phyloP scores from a whole-genome alignment of 371 early-diverging fungal species.

The Scutellospora calospora region DNA sequence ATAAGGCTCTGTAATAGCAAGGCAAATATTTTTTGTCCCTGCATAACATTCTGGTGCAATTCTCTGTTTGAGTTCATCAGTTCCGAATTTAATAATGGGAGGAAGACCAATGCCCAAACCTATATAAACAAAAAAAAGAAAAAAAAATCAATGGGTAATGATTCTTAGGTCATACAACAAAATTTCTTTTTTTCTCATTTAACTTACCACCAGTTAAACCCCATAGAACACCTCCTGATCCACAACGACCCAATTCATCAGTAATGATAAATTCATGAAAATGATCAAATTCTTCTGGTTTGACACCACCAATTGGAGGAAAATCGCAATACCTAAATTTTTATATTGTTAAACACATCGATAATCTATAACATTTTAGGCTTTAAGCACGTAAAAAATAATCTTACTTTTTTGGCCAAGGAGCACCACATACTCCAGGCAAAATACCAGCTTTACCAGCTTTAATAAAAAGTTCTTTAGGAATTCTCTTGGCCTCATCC shows the following conservation, averaged over 20 bases:
- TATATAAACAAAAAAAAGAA: neutral
- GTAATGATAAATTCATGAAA: slow-evolving; percentile 82
- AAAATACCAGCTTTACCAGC: slow-evolving; percentile 81
- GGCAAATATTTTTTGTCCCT: slow-evolving; percentile 82
- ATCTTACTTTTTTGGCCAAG: slow-evolving; percentile 49
- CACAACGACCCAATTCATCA: slow-evolving; percentile 87
- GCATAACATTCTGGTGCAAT: slow-evolving; percentile 75
- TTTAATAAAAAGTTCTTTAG: slow-evolving; percentile 71
- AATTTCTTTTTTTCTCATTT: neutral
- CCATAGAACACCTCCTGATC: slow-evolving; percentile 89
- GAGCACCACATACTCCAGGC: slow-evolving; percentile 65
- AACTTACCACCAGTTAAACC: slow-evolving; percentile 72
- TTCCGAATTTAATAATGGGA: slow-evolving; percentile 81
- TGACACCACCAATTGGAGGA: slow-evolving; percentile 59
- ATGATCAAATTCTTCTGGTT: slow-evolving; percentile 69
- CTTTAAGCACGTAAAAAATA: neutral
- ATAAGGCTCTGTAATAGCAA: slow-evolving; percentile 77
- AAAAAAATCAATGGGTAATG: neutral
- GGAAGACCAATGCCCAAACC: slow-evolving; percentile 77
- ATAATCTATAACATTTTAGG: neutral
- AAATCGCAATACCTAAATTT: slow-evolving; percentile 47
- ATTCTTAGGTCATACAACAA: neutral
- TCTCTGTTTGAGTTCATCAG: slow-evolving; percentile 71
- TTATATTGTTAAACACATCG: neutral
- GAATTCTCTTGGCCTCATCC: slow-evolving; percentile 85